Evolutionary conservation across 225 moss, liverwort and hornwort genomes (phyloP).

Genomic region (Polytrichum formosum): DNA sequence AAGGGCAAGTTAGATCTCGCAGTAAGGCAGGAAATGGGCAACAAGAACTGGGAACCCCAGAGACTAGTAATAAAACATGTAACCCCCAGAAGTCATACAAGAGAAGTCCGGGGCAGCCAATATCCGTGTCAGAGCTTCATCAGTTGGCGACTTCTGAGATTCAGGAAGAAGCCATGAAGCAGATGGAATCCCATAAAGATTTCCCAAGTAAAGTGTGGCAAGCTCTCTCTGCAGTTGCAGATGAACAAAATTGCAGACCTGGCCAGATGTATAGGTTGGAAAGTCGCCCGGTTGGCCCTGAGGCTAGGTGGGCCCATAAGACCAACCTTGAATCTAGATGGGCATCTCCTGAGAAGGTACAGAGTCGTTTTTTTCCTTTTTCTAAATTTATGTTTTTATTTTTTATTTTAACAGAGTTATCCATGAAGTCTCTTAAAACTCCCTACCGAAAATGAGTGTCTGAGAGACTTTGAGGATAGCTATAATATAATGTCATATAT

Average conservation of each 20-base stretch:
- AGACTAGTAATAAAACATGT: neutral
- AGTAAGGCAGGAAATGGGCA: neutral
- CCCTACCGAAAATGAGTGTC: neutral
- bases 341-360: slow-evolving; percentile 29
- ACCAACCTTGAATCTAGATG: slow-evolving; percentile 29
- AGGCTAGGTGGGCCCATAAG: slow-evolving; percentile 41
- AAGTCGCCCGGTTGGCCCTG: slow-evolving; percentile 20
- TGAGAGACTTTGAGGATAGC: neutral
- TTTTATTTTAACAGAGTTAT: too few species aligned
- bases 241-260: slow-evolving; percentile 11
- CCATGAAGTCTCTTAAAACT: too few species aligned
- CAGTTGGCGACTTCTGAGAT: slow-evolving; percentile 6
- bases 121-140: slow-evolving; percentile 6
- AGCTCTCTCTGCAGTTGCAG: slow-evolving; percentile 5
- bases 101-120: slow-evolving; percentile 4
- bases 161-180: slow-evolving; percentile 4
- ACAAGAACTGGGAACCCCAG: neutral
- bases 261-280: slow-evolving; percentile 14
- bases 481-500: too few species aligned
- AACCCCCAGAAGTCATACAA: neutral
- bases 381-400: too few species aligned
- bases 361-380: too few species aligned
- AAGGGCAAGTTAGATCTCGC: neutral
- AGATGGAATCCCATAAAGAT: slow-evolving; percentile 3
- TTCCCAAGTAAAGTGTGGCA: slow-evolving; percentile 14